Evolutionary conservation across 352 stramenopile genomes (phyloP).

Genomic region (Phytophthora pini): DNA sequence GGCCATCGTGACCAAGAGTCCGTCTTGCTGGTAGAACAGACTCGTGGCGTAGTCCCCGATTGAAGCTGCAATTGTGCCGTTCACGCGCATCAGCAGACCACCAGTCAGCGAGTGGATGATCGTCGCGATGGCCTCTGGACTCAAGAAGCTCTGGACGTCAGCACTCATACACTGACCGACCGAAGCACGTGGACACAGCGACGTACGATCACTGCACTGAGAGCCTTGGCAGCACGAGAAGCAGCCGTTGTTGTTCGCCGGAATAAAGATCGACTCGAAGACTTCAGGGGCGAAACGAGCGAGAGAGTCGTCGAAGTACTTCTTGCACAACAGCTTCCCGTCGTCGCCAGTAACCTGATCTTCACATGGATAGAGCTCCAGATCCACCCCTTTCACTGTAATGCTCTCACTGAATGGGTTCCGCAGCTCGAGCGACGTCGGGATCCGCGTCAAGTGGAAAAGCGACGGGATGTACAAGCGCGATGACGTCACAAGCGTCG

Average conservation of each 20-base stretch:
- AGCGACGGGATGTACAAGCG: conserved; percentile 79
- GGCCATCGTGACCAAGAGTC: conserved; percentile 72
- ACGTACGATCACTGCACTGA: conserved; percentile 55
- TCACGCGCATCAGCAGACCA: conserved; percentile 81
- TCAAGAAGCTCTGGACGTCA: conserved; percentile 72
- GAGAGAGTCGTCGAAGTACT: conserved; percentile 71
- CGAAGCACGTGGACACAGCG: conserved; percentile 65
- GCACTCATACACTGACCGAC: conserved; percentile 73
- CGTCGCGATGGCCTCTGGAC: conserved; percentile 73
- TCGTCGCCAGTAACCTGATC: conserved; percentile 51
- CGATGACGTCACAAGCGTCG: conserved; percentile 79
- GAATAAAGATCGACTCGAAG: conserved; percentile 79
- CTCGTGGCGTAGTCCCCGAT: conserved; percentile 73
- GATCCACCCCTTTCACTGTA: conserved; percentile 65
- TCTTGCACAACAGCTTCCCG: conserved; percentile 61
- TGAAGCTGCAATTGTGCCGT: conserved; percentile 73
- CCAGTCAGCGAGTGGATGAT: conserved; percentile 77
- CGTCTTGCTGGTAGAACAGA: conserved; percentile 79
- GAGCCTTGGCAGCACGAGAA: conserved; percentile 81
- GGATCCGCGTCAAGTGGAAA: conserved; percentile 71
- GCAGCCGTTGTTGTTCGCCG: conserved; percentile 65
- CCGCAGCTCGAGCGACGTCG: conserved; percentile 73
- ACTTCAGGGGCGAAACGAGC: conserved; percentile 68
- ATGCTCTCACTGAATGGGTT: conserved; percentile 88
- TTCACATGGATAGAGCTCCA: conserved; percentile 82